Percentiles rank a stretch among this genome's conserved stretches.
phyloP scores from a whole-genome alignment of 2,329 filamentous ascomycete genomes.

The Lithohypha guttulata region DNA sequence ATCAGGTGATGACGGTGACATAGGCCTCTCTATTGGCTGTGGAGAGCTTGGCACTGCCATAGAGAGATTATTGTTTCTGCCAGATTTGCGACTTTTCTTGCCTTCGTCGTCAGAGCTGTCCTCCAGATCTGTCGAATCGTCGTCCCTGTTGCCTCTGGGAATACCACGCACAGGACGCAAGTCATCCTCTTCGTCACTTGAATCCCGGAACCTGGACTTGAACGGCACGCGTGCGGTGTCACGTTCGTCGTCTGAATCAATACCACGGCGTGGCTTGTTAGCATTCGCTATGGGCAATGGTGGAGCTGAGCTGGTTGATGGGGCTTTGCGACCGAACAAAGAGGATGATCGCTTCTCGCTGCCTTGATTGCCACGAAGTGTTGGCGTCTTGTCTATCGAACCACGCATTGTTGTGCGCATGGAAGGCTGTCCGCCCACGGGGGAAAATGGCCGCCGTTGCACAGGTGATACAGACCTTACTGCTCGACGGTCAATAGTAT shows the following conservation, averaged over 20 bases:
- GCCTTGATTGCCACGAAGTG: constrained; percentile 16
- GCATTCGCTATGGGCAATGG: constrained; percentile 34
- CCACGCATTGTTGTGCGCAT: constrained; percentile 40
- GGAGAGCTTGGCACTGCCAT: constrained; percentile 19
- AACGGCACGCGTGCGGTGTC: constrained; percentile 30
- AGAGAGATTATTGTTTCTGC: constrained; percentile 13
- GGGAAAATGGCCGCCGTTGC: constrained; percentile 38
- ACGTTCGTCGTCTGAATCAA: constrained; percentile 51
- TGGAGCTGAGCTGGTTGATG: constrained; percentile 21
- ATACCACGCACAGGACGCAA: constrained; percentile 50
- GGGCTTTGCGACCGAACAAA: constrained; percentile 28
- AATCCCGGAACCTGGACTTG: constrained; percentile 56
- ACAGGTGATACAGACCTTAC: constrained; percentile 60
- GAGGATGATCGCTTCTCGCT: constrained; percentile 30
- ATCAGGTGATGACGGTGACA: constrained; percentile 20
- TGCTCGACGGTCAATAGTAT: constrained; percentile 39
- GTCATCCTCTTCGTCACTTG: constrained; percentile 50
- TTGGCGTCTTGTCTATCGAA: constrained; percentile 32
- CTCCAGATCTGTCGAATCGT: constrained; percentile 51
- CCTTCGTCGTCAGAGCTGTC: constrained; percentile 48
- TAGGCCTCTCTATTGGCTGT: constrained; percentile 7
- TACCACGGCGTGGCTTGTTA: constrained; percentile 42
- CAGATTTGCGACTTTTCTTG: constrained; percentile 19
- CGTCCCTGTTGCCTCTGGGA: constrained; percentile 47
- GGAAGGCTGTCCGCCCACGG: constrained; percentile 31